A percentile compares a stretch with the other conserved stretches of the same genome.
Conservation (phyloP, 257 asterid genomes). For the Plantago major region DNA sequence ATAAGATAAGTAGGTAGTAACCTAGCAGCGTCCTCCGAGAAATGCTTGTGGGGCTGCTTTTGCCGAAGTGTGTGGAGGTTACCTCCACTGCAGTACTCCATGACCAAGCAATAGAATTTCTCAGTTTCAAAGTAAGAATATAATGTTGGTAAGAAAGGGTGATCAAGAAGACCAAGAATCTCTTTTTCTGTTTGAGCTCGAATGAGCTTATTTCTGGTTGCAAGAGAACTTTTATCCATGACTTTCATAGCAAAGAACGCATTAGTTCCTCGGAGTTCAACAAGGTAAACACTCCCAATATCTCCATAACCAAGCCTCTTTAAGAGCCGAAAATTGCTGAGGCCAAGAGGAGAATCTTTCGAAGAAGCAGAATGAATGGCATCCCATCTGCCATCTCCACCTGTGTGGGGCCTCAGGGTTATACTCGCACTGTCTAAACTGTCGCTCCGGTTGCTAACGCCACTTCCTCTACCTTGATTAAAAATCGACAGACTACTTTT, state of each 20-base stretch:
- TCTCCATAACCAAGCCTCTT: constrained; percentile 92
- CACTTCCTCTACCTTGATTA: constrained; percentile 32
- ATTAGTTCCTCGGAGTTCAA: constrained; percentile 63
- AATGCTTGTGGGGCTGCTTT: constrained; percentile 79
- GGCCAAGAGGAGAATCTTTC: constrained; percentile 60
- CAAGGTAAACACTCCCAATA: constrained; percentile 90
- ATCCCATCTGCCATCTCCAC: constrained; percentile 95
- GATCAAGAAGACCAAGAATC: constrained; percentile 85
- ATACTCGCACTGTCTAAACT: constrained; percentile 55
- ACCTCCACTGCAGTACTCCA: constrained; percentile 96
- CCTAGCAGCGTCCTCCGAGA: constrained; percentile 84
- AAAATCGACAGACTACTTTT: constrained; percentile 22
- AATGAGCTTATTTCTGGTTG: constrained; percentile 72
- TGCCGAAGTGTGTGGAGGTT: constrained; percentile 91
- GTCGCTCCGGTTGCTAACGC: constrained; percentile 45
- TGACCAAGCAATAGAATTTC: constrained; percentile 75
- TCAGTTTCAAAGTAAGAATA: constrained; percentile 87
- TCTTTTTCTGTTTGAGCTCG: constrained; percentile 88
- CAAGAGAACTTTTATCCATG: constrained; percentile 86
- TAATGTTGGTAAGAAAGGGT: constrained; percentile 82
- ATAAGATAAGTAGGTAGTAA: constrained; percentile 16
- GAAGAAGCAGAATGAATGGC: constrained; percentile 53
- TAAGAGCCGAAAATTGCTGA: constrained; percentile 62
- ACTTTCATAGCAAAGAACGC: constrained; percentile 92
- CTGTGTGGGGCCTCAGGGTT: constrained; percentile 78